Conservation (phyloP, 495 filamentous ascomycete species). For the Aspergillus wentii region DNA sequence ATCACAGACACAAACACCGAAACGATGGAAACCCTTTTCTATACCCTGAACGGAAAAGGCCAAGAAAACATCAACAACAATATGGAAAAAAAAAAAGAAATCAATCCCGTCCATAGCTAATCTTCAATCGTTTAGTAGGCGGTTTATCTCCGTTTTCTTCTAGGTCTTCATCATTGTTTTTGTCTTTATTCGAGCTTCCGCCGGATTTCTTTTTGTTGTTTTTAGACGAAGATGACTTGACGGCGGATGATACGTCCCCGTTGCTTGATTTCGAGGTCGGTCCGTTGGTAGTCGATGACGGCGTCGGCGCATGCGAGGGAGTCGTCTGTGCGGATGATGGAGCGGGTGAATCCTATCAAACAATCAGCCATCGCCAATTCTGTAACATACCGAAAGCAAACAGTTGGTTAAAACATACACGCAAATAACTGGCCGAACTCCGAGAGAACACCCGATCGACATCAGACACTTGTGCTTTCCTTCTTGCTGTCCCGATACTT, state of each 20-base stretch:
- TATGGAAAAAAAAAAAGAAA: constrained; percentile 7
- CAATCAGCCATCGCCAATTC: constrained; percentile 4
- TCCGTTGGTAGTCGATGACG: constrained; percentile 36
- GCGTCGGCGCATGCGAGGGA: constrained; percentile 46
- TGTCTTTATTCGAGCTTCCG: constrained; percentile 28
- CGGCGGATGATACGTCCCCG: constrained; percentile 18
- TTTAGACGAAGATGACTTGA: constrained; percentile 31
- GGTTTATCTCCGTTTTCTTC: constrained; percentile 42
- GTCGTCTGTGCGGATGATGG: constrained; percentile 44
- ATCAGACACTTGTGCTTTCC: constrained; percentile 45
- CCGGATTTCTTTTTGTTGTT: constrained; percentile 43
- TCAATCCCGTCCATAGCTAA: constrained; percentile 45
- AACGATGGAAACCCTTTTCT: no score
- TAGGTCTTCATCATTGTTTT: constrained; percentile 32
- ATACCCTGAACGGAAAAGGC: no score
- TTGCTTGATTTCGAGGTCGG: constrained; percentile 26
- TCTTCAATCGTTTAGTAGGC: constrained; percentile 46
- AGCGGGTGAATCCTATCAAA: constrained; percentile 40
- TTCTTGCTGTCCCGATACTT: constrained; percentile 18
- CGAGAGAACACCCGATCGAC: constrained; percentile 47
- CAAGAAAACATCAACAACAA: constrained; percentile 13
- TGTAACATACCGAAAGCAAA: neutral
- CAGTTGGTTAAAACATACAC: constrained; percentile 26
- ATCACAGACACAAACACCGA: no score
- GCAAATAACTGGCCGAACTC: constrained; percentile 48